A percentile compares a stretch with the other conserved stretches of the same genome.
These are phyloP conservation scores for Aspergillus sojae DNA, from an alignment of 2,329 filamentous ascomycete species.

Conservation along the genomic window DNA sequence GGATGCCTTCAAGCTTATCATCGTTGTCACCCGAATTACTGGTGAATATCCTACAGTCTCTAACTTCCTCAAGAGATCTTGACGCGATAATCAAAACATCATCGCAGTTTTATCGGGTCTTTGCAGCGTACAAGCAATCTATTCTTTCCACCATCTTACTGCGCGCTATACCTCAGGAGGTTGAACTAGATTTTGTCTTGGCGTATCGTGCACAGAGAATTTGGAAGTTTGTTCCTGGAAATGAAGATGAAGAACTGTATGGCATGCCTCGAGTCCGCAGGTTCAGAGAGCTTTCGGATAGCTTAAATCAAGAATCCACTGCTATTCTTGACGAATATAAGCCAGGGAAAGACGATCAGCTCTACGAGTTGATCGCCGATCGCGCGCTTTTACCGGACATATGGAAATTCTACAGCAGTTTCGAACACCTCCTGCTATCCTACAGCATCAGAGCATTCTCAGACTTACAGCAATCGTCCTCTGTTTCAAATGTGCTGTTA, in stretches of 20 bases:
- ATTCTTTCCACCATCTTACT: background rate
- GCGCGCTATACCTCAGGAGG: background rate
- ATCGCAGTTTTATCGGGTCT: background rate
- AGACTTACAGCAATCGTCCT: background rate
- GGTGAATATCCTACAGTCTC: background rate
- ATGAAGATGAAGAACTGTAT: background rate
- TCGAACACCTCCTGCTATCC: background rate
- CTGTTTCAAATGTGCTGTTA: background rate
- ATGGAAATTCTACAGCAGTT: background rate
- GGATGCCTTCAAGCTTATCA: background rate
- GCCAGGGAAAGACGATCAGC: background rate
- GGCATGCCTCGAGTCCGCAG: too few species aligned
- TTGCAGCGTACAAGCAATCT: background rate
- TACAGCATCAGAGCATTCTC: background rate
- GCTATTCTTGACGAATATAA: background rate
- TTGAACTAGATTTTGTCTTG: background rate
- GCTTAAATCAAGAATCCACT: background rate
- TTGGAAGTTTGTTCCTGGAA: background rate
- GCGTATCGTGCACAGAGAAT: background rate
- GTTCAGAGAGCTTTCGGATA: background rate
- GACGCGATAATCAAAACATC: background rate
- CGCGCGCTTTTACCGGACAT: background rate
- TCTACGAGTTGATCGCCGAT: background rate
- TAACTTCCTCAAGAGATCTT: background rate
- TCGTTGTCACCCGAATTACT: background rate